Base-by-base conservation (phyloP, 495 filamentous ascomycete genomes). In the Xylaria cubensis region DNA sequence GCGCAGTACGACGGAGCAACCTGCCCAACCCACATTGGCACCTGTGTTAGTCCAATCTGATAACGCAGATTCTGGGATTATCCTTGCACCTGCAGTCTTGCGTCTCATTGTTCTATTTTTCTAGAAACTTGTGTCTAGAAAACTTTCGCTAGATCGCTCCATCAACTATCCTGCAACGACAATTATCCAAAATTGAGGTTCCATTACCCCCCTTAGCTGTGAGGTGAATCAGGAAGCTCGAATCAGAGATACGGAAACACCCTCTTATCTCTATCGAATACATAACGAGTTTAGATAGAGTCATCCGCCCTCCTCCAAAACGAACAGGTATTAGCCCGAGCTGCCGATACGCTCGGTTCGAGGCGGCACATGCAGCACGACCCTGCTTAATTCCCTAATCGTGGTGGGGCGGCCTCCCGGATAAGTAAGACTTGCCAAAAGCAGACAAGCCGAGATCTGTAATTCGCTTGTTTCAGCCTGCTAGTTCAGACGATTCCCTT, bases 261-360 rank as follows among this genome's bases (percentile, higher is more conserved):
- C 41, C 62, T 64, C 64, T 55, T 56, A 67, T 67, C 65, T 67
- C 48, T 50, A 66, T 67, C 64, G 44, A 67, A 51, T 67, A 67
- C 17, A 55, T 17, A 55, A 24, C 4, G 36, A 26, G 24, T 55
- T 59, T 59, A 19, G 55, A 32, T 59, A 59, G 15, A 36, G 55
- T 59, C 55, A 59, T 34, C 59, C 19, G 36, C 36, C 34, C 39
- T 44, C 61, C 61, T 64, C 39, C 61, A 8, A 42, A 10, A 29
- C 15, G 39, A 44, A 26, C 15, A 39, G 36, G 36, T 24, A 17
- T 24, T 34, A 4, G 61, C 21, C 61, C 61, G 39, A 36, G 61
- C 3, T 64, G 39, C 61, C 61, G 61, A 44, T 44, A 44, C 61
- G 61, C 26, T 64, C 61, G 61, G 61, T 29, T 64, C 61, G 21